Evolutionary conservation across 495 filamentous ascomycete genomes (phyloP).

Genomic region (Lasiosphaeria miniovina): DNA sequence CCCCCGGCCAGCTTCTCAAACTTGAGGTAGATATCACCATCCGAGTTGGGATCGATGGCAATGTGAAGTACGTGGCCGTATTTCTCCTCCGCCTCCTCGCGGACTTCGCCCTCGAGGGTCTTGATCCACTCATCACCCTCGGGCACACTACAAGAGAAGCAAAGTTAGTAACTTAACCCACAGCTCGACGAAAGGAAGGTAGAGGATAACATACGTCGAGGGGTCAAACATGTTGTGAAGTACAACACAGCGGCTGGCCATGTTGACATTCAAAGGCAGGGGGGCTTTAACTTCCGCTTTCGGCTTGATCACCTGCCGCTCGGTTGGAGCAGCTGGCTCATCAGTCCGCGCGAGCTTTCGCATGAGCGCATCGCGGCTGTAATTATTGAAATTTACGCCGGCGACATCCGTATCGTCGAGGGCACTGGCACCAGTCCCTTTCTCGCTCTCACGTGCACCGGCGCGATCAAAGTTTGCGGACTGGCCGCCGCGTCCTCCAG

Average conservation of each 20-base stretch:
- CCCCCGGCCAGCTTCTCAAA: slow-evolving; percentile 93
- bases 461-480: slow-evolving; percentile 92
- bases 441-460: slow-evolving; percentile 85
- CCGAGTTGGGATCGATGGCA: slow-evolving; percentile 85
- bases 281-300: slow-evolving; percentile 73
- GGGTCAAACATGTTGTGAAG: slow-evolving; percentile 95
- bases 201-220: slow-evolving; percentile 65
- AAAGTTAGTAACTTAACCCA: slow-evolving; percentile 40
- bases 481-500: slow-evolving; percentile 83
- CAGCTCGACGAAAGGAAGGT: background rate
- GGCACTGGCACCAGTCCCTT: slow-evolving; percentile 88
- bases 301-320: slow-evolving; percentile 70
- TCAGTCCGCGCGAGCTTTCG: slow-evolving; percentile 95
- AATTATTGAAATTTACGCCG: slow-evolving; percentile 99
- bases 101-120: slow-evolving; percentile 91
- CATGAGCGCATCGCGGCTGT: slow-evolving; percentile 96
- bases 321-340: slow-evolving; percentile 65
- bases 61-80: slow-evolving; percentile 99
- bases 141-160: slow-evolving; percentile 54
- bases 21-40: slow-evolving; percentile 97
- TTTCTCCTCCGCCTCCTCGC: slow-evolving; percentile 87
- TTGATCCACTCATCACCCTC: slow-evolving; percentile 86
- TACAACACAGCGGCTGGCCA: slow-evolving; percentile 91
- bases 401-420: slow-evolving; percentile 97
- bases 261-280: slow-evolving; percentile 79